phyloP scores from a whole-genome alignment of 371 early-diverging fungal species.

The Mortierella sp. region DNA sequence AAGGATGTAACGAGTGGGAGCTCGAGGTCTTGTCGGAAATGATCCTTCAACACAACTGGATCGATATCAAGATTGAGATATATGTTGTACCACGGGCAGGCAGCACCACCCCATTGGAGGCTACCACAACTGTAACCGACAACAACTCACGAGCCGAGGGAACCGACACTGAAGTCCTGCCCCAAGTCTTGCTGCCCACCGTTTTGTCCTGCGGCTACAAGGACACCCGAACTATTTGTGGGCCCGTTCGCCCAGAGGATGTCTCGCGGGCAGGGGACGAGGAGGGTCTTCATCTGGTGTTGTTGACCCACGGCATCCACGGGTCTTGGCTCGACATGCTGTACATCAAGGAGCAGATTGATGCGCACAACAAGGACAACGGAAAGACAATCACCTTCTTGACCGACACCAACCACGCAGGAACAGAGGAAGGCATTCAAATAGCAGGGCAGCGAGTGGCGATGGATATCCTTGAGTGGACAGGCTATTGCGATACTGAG shows the following conservation, averaged over 20 bases:
- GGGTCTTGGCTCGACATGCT: constrained; percentile 59
- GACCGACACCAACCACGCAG: constrained; percentile 59
- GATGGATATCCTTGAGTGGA: constrained; percentile 46
- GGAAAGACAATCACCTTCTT: constrained; percentile 48
- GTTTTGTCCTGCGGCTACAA: constrained; percentile 45
- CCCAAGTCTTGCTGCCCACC: constrained; percentile 26
- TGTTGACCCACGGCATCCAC: constrained; percentile 60
- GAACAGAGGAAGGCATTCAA: constrained; percentile 60
- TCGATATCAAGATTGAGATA: constrained; percentile 46
- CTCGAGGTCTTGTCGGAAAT: constrained; percentile 56
- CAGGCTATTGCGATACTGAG: constrained; percentile 49
- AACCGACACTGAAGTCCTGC: constrained; percentile 17
- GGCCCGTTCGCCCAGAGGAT: constrained; percentile 25
- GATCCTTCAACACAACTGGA: constrained; percentile 43
- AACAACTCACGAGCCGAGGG: background rate
- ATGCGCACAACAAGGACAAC: constrained; percentile 29
- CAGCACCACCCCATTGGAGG: background rate
- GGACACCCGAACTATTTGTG: constrained; percentile 47
- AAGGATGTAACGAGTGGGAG: constrained; percentile 48
- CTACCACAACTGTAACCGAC: background rate
- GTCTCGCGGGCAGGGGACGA: constrained; percentile 7
- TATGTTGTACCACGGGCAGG: constrained; percentile 19
- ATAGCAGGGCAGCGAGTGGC: constrained; percentile 58
- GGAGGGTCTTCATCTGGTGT: constrained; percentile 49
- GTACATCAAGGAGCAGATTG: constrained; percentile 60